Evolutionary conservation across 495 filamentous ascomycete genomes (phyloP).

Genomic region (Penicillium robsamsonii): DNA sequence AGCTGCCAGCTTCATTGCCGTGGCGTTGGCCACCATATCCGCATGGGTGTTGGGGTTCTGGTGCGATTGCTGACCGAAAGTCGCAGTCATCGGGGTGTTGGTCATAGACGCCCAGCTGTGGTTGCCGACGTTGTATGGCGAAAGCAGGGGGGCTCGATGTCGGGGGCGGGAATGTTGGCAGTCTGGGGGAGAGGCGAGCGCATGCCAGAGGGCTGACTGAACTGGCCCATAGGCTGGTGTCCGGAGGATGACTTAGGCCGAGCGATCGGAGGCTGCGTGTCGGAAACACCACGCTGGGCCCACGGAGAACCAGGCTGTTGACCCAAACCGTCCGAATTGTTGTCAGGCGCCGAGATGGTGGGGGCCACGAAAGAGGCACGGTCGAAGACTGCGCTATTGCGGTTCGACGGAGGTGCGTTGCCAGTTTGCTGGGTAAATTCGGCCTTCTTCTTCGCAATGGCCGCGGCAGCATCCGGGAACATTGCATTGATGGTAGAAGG

Average conservation of each 20-base stretch:
- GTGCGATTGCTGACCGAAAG: constrained; percentile 60
- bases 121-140: constrained; percentile 78
- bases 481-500: constrained; percentile 95
- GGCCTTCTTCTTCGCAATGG: constrained; percentile 95
- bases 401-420: constrained; percentile 83
- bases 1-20: constrained; percentile 97
- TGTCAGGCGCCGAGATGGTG: constrained; percentile 68
- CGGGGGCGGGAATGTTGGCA: constrained; percentile 72
- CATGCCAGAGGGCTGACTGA: constrained; percentile 80
- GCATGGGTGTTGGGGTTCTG: constrained; percentile 61
- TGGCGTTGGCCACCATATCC: constrained; percentile 98
- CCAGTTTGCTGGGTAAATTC: constrained; percentile 95
- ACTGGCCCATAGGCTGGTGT: constrained; percentile 94
- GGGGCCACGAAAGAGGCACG: constrained; percentile 77
- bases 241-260: constrained; percentile 90
- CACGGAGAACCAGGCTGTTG: constrained; percentile 75
- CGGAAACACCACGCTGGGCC: constrained; percentile 55
- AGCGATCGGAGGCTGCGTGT: constrained; percentile 54
- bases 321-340: constrained; percentile 49
- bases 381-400: constrained; percentile 83
- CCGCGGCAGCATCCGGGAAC: constrained; percentile 97
- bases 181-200: constrained; percentile 84
- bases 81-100: constrained; percentile 93
- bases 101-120: constrained; percentile 98
- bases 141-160: constrained; percentile 81